These are phyloP conservation scores for Verticillium zaregamsianum DNA, from an alignment of 2,329 filamentous ascomycete species.

Conservation along the genomic window DNA sequence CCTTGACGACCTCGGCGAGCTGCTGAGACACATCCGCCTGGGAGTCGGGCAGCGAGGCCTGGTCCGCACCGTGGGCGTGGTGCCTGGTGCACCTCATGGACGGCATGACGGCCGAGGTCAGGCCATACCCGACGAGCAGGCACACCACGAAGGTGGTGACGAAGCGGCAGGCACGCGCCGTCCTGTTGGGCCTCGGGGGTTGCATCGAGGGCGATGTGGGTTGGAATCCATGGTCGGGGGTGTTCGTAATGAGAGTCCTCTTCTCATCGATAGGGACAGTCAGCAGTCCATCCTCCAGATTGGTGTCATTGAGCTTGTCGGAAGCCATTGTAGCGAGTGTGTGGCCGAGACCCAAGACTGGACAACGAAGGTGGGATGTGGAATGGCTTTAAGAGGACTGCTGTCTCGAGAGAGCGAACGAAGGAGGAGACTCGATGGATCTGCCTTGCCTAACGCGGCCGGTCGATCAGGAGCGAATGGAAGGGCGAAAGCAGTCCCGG, in stretches of 20 bases:
- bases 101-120: slow-evolving; percentile 15
- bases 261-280: slow-evolving; percentile 12
- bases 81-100: slow-evolving; percentile 7
- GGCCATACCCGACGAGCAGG: slow-evolving; percentile 16
- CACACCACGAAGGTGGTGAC: slow-evolving; percentile 15
- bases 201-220: slow-evolving; percentile 4
- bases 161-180: slow-evolving; percentile 15
- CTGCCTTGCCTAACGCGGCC: slow-evolving; percentile 6
- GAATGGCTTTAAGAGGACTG: not conserved
- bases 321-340: slow-evolving; percentile 10
- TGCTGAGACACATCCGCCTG: not conserved
- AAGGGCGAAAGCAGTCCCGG: not conserved
- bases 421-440: slow-evolving; percentile 4
- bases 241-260: slow-evolving; percentile 4
- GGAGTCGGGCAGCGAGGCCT: not conserved
- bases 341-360: not conserved
- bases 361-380: slow-evolving; percentile 9
- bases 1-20: slow-evolving; percentile 31
- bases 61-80: slow-evolving; percentile 1
- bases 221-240: slow-evolving; percentile 2
- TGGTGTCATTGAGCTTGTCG: slow-evolving; percentile 11
- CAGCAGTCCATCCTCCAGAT: slow-evolving; percentile 16
- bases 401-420: slow-evolving; percentile 1
- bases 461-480: slow-evolving; percentile 4
- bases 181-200: slow-evolving; percentile 5